Evolutionary conservation across 1,139 yeast species (phyloP).

Genomic region (Zygosaccharomyces sapae): DNA sequence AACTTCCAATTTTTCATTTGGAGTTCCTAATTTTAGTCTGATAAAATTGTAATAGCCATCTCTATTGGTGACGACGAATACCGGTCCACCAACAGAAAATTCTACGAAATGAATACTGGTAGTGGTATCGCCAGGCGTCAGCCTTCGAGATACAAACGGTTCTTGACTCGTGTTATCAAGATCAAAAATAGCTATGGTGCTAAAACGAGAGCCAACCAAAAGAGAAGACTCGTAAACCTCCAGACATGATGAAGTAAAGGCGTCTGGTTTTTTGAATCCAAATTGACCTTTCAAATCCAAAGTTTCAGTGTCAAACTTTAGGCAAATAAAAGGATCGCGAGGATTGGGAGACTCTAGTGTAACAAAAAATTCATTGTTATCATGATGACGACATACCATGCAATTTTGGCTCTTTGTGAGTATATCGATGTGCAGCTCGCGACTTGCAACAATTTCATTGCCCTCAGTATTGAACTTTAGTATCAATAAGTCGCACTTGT

Average conservation of each 20-base stretch:
- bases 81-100: constrained; percentile 18
- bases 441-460: constrained; percentile 19
- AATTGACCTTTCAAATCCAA: constrained; percentile 26
- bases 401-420: constrained; percentile 54
- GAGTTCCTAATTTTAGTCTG: constrained; percentile 12
- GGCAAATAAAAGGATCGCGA: constrained; percentile 50
- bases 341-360: constrained; percentile 69
- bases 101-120: constrained; percentile 50
- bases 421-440: constrained; percentile 20
- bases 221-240: constrained; percentile 44
- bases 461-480: constrained; percentile 41
- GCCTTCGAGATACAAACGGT: constrained; percentile 42
- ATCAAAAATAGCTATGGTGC: constrained; percentile 57
- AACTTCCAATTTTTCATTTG: constrained; percentile 19
- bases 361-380: constrained; percentile 35
- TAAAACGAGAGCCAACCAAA: constrained; percentile 68
- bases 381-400: constrained; percentile 37
- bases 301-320: constrained; percentile 36
- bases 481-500: constrained; percentile 50
- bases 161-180: constrained; percentile 31
- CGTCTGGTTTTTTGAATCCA: constrained; percentile 39
- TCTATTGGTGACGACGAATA: constrained; percentile 50
- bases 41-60: constrained; percentile 56
- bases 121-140: constrained; percentile 71
- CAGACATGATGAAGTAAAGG: constrained; percentile 60